phyloP scores from a whole-genome alignment of 2,329 filamentous ascomycete genomes.

The Colletotrichum plurivorum region DNA sequence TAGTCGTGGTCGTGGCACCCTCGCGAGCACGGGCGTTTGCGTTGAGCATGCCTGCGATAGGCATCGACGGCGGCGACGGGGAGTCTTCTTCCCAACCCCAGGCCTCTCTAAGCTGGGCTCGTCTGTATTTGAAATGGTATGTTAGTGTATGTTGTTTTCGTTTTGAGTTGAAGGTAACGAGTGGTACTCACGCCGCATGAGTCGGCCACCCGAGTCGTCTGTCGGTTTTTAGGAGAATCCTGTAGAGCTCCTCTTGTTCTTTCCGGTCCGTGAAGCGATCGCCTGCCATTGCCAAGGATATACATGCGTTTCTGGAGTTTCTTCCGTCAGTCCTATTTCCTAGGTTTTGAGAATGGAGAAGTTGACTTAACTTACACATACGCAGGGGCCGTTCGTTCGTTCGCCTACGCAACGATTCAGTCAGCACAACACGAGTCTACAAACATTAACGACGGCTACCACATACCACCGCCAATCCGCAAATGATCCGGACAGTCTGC shows the following conservation, averaged over 20 bases:
- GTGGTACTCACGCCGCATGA: slow-evolving; percentile 45
- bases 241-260: slow-evolving; percentile 55
- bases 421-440: background rate
- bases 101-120: slow-evolving; percentile 21
- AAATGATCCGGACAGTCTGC: slow-evolving; percentile 46
- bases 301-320: slow-evolving; percentile 44
- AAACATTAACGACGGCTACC: too few relatives aligned
- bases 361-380: slow-evolving; percentile 35
- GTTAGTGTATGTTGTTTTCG: background rate
- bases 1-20: too few relatives aligned
- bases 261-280: slow-evolving; percentile 54
- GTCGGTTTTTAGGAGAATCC: slow-evolving; percentile 51
- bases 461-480: slow-evolving; percentile 48
- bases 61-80: slow-evolving; percentile 27
- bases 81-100: slow-evolving; percentile 28
- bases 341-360: background rate
- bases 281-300: slow-evolving; percentile 51
- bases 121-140: background rate
- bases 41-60: slow-evolving; percentile 22
- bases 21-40: background rate
- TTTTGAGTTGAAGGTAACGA: background rate
- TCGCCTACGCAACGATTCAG: background rate
- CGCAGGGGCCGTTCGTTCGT: slow-evolving; percentile 29
- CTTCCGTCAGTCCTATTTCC: too few relatives aligned
- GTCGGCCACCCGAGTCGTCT: slow-evolving; percentile 47